Evolutionary conservation across 805 yeast genomes (phyloP).

Genomic region (Candida xyloterini): DNA sequence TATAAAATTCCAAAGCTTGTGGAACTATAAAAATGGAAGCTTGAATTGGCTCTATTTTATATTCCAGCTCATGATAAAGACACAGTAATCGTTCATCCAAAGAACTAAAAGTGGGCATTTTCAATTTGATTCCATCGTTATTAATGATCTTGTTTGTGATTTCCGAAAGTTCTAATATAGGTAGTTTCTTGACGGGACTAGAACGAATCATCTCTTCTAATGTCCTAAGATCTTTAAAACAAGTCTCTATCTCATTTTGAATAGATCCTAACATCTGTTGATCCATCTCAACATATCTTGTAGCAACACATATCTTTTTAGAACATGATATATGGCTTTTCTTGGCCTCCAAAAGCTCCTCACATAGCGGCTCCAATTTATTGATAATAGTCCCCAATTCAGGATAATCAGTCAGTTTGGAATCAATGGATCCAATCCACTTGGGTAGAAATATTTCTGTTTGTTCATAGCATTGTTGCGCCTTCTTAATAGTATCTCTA

Average conservation of each 20-base stretch:
- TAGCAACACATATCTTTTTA: constrained; percentile 36
- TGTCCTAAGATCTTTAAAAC: constrained; percentile 35
- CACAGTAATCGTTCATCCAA: constrained; percentile 40
- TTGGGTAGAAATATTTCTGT: neutral
- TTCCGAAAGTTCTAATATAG: constrained; percentile 13
- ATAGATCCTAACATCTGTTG: constrained; percentile 41
- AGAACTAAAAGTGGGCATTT: constrained; percentile 39
- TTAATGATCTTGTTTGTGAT: constrained; percentile 11
- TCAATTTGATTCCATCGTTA: constrained; percentile 16
- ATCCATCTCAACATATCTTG: constrained; percentile 44
- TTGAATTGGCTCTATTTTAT: constrained; percentile 46
- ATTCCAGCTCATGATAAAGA: constrained; percentile 41
- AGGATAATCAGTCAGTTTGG: constrained; percentile 25
- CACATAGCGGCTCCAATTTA: constrained; percentile 31
- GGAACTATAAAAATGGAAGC: constrained; percentile 55
- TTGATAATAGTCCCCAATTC: neutral
- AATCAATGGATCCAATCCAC: constrained; percentile 15
- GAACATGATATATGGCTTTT: constrained; percentile 30
- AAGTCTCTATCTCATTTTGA: constrained; percentile 36
- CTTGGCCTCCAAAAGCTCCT: constrained; percentile 27
- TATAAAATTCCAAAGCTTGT: constrained; percentile 43
- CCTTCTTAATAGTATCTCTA: neutral
- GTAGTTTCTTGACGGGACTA: constrained; percentile 38
- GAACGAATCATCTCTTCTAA: constrained; percentile 38
- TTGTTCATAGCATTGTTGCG: neutral